phyloP scores from a whole-genome alignment of 2,329 filamentous ascomycete genomes.

The Coniella lustricola region DNA sequence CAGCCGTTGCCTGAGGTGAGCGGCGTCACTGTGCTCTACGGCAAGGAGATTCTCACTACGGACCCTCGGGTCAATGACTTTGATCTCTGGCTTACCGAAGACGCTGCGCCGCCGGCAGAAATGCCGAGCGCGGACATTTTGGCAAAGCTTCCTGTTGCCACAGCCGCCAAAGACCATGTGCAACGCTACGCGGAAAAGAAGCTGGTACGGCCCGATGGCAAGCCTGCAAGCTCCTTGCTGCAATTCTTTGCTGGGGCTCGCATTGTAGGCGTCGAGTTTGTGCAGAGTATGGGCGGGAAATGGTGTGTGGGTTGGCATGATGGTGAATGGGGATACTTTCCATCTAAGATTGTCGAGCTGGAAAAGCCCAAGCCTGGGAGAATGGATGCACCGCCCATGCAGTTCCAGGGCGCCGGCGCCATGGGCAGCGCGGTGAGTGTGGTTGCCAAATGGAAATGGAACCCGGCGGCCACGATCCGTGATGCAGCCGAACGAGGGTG shows the following conservation, averaged over 20 bases:
- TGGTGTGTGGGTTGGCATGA: constrained; percentile 54
- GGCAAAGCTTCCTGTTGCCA: constrained; percentile 27
- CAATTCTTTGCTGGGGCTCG: constrained; percentile 39
- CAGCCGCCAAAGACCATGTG: constrained; percentile 28
- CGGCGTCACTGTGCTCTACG: constrained; percentile 32
- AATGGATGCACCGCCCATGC: constrained; percentile 23
- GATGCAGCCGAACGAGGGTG: constrained; percentile 35
- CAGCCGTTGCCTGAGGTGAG: constrained; percentile 32
- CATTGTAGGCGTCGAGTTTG: constrained; percentile 45
- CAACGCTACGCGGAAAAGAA: constrained; percentile 28
- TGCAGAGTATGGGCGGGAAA: constrained; percentile 44
- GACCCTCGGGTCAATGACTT: constrained; percentile 16
- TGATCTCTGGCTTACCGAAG: constrained; percentile 25
- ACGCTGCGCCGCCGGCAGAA: constrained; percentile 20
- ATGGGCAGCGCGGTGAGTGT: constrained; percentile 37
- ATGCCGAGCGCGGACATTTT: constrained; percentile 12
- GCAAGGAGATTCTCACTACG: constrained; percentile 16
- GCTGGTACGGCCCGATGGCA: constrained; percentile 26
- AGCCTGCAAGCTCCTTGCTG: constrained; percentile 27
- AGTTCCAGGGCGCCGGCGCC: constrained; percentile 36
- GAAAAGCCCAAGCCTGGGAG: constrained; percentile 35
- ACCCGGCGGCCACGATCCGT: constrained; percentile 27
- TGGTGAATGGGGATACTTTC: constrained; percentile 41
- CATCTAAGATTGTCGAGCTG: constrained; percentile 41
- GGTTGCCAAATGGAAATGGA: constrained; percentile 47